Evolutionary conservation across 441 rosid genomes (phyloP), one percentile per base, ranked within the genome.

Genomic region (Melastoma candidum): DNA sequence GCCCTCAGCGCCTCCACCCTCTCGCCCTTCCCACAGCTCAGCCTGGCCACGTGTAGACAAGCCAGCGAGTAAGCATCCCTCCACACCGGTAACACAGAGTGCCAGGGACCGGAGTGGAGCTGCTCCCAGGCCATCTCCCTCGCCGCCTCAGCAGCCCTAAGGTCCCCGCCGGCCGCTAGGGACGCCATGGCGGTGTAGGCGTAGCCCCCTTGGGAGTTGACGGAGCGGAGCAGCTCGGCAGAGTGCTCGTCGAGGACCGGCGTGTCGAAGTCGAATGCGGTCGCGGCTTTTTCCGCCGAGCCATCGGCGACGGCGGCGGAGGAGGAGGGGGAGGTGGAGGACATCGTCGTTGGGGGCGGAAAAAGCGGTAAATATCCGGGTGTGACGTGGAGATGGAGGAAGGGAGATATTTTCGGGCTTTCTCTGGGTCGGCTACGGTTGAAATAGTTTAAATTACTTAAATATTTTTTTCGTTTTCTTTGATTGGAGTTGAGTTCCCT

Each of bases 71-170:
- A 92, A 45, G 98, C 98, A 53, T 92, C 97, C 12, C 97, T 90
- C 98, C 98, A 92, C 1, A 77, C 81, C 0, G 95, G 95, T 36
- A 85, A 83, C 57, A 92, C 97, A 0, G 95, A 85, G 71, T 85
- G 86, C 98, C 98, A 92, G 6, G 98, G 96, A 14, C 98, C 98
- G 0, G 87, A 92, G 71, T 92, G 98, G 50, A 92, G 93, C 78
- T 88, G 98, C 83, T 92, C 98, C 98, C 98, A 92, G 3, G 98
- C 94, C 96, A 92, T 80, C 74, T 92, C 98, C 50, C 75, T 79
- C 46, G 98, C 90, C 36, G 82, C 94, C 87, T 92, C 98, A 25
- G 98, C 98, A 25, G 96, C 87, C 12, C 88, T 70, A 49, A 58
- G 64, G 74, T 90, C 95, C 3, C 90, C 98, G 48, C 77, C 49